phyloP scores from a whole-genome alignment of 768 basidiomycete genomes.

The Rhodotorula graminis region DNA sequence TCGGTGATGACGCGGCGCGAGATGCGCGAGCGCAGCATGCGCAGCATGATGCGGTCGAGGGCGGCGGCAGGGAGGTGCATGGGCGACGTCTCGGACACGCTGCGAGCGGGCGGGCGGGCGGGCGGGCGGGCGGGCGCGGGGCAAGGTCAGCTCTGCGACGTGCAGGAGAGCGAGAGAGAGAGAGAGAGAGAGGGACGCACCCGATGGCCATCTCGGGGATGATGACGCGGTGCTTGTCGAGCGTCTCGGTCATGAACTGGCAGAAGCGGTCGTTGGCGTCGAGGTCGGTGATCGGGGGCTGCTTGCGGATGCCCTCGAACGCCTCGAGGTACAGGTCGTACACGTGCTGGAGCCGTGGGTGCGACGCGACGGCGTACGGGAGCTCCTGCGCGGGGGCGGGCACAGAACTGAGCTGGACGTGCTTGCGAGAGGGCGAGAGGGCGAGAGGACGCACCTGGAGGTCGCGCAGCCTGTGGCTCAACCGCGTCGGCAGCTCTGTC shows the following conservation, averaged over 20 bases:
- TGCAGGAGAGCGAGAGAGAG: too few relatives aligned
- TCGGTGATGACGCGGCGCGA: conserved; percentile 82
- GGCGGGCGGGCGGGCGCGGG: background rate
- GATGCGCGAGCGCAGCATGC: conserved; percentile 86
- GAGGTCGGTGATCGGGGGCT: conserved; percentile 65
- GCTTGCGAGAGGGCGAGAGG: background rate
- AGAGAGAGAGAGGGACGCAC: background rate
- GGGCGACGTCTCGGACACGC: conserved; percentile 79
- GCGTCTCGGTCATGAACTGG: conserved; percentile 58
- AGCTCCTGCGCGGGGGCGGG: conserved; percentile 56
- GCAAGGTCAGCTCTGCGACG: too few relatives aligned
- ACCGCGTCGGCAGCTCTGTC: conserved; percentile 78
- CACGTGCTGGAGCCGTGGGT: conserved; percentile 74
- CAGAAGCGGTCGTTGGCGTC: conserved; percentile 77
- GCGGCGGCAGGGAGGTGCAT: conserved; percentile 70
- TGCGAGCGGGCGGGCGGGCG: conserved; percentile 56
- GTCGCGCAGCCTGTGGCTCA: conserved; percentile 80
- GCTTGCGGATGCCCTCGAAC: conserved; percentile 55
- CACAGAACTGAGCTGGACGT: too few relatives aligned
- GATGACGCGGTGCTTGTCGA: conserved; percentile 67
- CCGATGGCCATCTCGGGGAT: conserved; percentile 15
- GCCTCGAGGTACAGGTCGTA: conserved; percentile 62
- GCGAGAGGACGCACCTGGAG: conserved; percentile 54
- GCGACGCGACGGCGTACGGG: conserved; percentile 79
- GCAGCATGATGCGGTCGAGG: conserved; percentile 78